phyloP scores from a whole-genome alignment of 495 filamentous ascomycete genomes.

The Friedmanniomyces endolithicus region DNA sequence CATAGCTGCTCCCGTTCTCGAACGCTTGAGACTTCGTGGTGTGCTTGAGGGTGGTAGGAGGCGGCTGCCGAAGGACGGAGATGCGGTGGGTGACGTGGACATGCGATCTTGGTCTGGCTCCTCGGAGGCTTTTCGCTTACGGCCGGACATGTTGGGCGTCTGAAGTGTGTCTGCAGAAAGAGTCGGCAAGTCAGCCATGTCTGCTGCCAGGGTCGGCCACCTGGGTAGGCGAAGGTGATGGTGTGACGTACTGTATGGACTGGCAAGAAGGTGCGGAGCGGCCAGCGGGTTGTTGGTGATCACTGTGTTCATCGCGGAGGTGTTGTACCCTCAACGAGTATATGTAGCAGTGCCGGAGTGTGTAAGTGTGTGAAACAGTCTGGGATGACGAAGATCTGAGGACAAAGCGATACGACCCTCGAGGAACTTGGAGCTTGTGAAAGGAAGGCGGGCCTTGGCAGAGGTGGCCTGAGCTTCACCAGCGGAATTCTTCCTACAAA shows the following conservation, averaged over 20 bases:
- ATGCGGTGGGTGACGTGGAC: slow-evolving; percentile 71
- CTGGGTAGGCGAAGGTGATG: too few relatives aligned
- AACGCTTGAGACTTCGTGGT: slow-evolving; percentile 48
- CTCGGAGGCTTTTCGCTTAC: slow-evolving; percentile 85
- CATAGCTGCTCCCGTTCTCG: slow-evolving; percentile 48
- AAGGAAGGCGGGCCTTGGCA: too few relatives aligned
- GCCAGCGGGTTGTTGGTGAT: slow-evolving; percentile 48
- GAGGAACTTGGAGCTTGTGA: too few relatives aligned
- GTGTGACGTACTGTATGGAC: slow-evolving; percentile 24
- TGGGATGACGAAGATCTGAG: too few relatives aligned
- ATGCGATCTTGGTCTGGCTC: slow-evolving; percentile 63
- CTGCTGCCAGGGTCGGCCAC: background rate
- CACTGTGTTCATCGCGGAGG: slow-evolving; percentile 46
- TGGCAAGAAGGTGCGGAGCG: slow-evolving; percentile 65
- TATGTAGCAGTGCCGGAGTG: background rate
- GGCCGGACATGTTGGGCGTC: slow-evolving; percentile 35
- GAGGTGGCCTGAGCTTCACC: too few relatives aligned
- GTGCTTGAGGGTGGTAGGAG: slow-evolving; percentile 41
- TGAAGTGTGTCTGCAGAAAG: slow-evolving; percentile 33
- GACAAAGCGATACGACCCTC: too few relatives aligned
- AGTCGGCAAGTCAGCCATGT: slow-evolving; percentile 33
- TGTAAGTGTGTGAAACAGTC: too few relatives aligned
- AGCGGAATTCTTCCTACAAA: too few relatives aligned
- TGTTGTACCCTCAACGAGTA: background rate
- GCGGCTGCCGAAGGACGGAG: slow-evolving; percentile 57